Evolutionary conservation across 1,284 basidiomycete genomes (phyloP), one percentile per base, ranked within the genome.

Genomic region (Boletellus sp.): DNA sequence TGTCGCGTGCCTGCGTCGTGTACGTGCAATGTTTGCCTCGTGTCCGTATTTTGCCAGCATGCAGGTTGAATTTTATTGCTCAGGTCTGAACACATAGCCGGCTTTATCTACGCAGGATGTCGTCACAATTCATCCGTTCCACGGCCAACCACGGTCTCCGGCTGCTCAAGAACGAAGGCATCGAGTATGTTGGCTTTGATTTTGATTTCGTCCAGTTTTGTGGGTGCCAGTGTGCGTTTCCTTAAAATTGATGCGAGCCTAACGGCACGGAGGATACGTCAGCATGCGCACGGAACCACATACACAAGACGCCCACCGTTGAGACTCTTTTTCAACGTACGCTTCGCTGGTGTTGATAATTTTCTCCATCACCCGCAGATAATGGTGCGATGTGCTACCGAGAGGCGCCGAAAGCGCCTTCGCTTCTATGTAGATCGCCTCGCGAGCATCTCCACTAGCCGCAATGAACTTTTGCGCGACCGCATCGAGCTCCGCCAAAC

Each of bases 171-270:
- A 19, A 74, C 71, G 62, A 96, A 95, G 0, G 90, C 80, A 8
- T 73, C 68, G 45, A 96, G 80, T 55, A 96, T 80, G 72, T 98
- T 98, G 42, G 79, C 77, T 75, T 94, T 95, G 67, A 89, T 80
- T 71, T 92, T 90, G 60, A 98, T 83, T 73, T 98, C 93, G 67
- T 99, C 95, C 36, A 94, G 72, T 72, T 98, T 97, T 43, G 76
- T 69, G 0, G 79, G 74, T 5, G 87, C 76, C 33, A 97, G 72
- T 29, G 76, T 82, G 47, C 82, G 79, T 72, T 91, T 92, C 62
- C 73, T 71, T 48, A 94, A 73, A 58, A 93, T 85, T 53, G 75
- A 76, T 43, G 72, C 70, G 50, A 89, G 67, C n/a, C 85, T 88
- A 45, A 6, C 45, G 46, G 36, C 4, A 38, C 29, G 35, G 20